These are phyloP conservation scores for Fusarium buharicum DNA, from an alignment of 2,329 filamentous ascomycete species.

Conservation along the genomic window DNA sequence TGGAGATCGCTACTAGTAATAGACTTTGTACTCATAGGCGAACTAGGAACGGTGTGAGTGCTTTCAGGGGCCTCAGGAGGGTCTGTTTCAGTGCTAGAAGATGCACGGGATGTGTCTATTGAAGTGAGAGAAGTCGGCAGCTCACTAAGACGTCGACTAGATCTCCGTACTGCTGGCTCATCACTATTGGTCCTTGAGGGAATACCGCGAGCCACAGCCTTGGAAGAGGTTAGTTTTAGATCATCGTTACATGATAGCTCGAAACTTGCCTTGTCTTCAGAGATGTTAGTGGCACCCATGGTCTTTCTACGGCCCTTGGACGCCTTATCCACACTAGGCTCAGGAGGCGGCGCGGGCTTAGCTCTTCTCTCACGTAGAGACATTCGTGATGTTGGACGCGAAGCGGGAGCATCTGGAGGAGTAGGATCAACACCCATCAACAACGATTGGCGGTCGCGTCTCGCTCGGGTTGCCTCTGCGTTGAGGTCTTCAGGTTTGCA, in stretches of 20 bases:
- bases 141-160: conserved; percentile 62
- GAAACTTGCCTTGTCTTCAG: conserved; percentile 47
- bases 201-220: conserved; percentile 51
- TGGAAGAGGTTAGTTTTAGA: conserved; percentile 26
- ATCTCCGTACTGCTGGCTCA: conserved; percentile 47
- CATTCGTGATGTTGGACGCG: conserved; percentile 68
- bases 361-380: conserved; percentile 78
- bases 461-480: conserved; percentile 69
- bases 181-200: conserved; percentile 41
- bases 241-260: neutral
- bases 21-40: conserved; percentile 55
- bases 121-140: conserved; percentile 53
- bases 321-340: conserved; percentile 48
- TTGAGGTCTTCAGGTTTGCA: conserved; percentile 82
- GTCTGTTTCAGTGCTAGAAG: conserved; percentile 16
- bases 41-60: conserved; percentile 49
- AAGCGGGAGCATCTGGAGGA: conserved; percentile 46
- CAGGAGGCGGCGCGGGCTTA: conserved; percentile 65
- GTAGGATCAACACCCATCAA: conserved; percentile 49
- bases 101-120: conserved; percentile 16
- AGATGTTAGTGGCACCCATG: conserved; percentile 56
- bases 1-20: conserved; percentile 56
- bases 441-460: conserved; percentile 72
- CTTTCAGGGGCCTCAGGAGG: conserved; percentile 38
- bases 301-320: conserved; percentile 68